phyloP scores from a whole-genome alignment of 495 filamentous ascomycete species.

The Neurospora sp. region DNA sequence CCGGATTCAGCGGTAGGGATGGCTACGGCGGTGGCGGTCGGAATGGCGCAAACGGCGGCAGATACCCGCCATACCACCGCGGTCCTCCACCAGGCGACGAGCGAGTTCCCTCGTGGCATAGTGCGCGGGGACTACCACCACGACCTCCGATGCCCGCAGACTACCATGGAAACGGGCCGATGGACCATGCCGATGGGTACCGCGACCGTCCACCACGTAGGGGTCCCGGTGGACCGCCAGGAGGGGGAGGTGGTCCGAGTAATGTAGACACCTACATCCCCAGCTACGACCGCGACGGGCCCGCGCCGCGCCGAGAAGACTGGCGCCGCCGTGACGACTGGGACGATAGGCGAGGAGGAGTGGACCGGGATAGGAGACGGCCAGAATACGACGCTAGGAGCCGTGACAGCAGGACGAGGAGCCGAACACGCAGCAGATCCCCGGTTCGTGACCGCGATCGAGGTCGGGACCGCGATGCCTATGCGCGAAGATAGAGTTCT shows the following conservation, averaged over 20 bases:
- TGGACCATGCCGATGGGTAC: conserved; percentile 28
- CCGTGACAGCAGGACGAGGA: conserved; percentile 36
- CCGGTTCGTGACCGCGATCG: conserved; percentile 31
- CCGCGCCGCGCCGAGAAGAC: conserved; percentile 32
- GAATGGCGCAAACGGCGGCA: conserved; percentile 30
- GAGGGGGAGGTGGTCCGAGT: conserved; percentile 19
- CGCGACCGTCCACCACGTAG: conserved; percentile 20
- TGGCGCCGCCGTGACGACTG: conserved; percentile 36
- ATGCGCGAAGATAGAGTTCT: conserved; percentile 28
- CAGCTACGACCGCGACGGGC: conserved; percentile 36
- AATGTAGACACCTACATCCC: conserved; percentile 54
- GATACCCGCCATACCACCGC: conserved; percentile 26
- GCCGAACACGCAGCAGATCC: conserved; percentile 34
- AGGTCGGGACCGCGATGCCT: conserved; percentile 34
- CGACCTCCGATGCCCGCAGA: conserved; percentile 33
- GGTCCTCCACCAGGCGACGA: conserved; percentile 31
- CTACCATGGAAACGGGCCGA: conserved; percentile 18
- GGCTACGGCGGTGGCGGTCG: conserved; percentile 20
- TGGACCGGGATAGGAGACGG: conserved; percentile 19
- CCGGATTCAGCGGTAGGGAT: conserved; percentile 37
- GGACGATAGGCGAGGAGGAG: conserved; percentile 32
- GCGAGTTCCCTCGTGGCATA: conserved; percentile 38
- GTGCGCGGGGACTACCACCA: conserved; percentile 36
- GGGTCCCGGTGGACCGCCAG: conserved; percentile 20
- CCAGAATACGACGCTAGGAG: conserved; percentile 39